phyloP scores from a whole-genome alignment of 257 asterid species.

The Solanum bulbocastanum region DNA sequence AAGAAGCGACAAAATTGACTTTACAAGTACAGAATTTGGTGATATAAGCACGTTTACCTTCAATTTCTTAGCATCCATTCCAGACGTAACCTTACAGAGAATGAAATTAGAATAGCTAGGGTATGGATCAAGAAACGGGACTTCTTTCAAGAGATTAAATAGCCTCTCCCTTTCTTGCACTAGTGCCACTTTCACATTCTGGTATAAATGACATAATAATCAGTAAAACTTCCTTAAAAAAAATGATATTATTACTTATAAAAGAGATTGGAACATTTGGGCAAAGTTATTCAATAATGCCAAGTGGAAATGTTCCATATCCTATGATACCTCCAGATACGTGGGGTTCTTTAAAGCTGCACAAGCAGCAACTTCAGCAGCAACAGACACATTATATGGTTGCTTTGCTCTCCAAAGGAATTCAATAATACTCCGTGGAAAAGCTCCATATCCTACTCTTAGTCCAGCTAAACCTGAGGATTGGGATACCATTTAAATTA shows the following conservation, averaged over 20 bases:
- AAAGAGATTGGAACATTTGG: not conserved
- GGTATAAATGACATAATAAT: slow-evolving; percentile 14
- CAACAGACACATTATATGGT: slow-evolving; percentile 95
- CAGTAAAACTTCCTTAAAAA: not conserved
- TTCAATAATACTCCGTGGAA: slow-evolving; percentile 82
- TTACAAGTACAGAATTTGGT: not conserved
- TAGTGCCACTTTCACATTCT: slow-evolving; percentile 88
- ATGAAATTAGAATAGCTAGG: slow-evolving; percentile 93
- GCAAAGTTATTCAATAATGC: not conserved
- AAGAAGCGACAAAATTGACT: not conserved
- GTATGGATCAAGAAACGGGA: slow-evolving; percentile 77
- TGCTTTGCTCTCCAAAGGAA: slow-evolving; percentile 97
- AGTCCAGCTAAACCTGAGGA: slow-evolving; percentile 88
- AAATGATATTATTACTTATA: not conserved
- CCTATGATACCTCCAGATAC: slow-evolving; percentile 65
- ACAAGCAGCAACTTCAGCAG: slow-evolving; percentile 96
- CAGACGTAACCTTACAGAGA: slow-evolving; percentile 83
- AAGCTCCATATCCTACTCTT: slow-evolving; percentile 92
- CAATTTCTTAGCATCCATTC: slow-evolving; percentile 89
- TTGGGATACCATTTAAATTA: not conserved
- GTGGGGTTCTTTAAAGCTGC: slow-evolving; percentile 74
- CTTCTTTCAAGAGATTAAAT: slow-evolving; percentile 69
- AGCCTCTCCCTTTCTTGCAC: slow-evolving; percentile 84
- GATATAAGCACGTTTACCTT: slow-evolving; percentile 45
- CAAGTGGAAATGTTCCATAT: not conserved